Evolutionary conservation across 306 rosid species (phyloP).

Genomic region (Arachis stenosperma): DNA sequence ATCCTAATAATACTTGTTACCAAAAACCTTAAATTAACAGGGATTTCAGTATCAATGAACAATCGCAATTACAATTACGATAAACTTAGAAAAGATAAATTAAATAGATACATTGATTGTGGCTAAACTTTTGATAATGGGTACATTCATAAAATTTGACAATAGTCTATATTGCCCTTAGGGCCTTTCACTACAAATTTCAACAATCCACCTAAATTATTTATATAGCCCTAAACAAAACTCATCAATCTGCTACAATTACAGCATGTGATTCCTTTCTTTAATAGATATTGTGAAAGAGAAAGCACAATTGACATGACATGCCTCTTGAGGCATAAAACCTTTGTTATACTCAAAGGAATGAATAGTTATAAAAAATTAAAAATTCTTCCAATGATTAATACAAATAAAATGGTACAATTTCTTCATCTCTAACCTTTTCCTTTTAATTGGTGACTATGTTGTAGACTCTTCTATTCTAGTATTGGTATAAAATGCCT

Average conservation of each 20-base stretch:
- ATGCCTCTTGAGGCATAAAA: constrained; percentile 28
- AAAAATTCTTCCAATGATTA: constrained; percentile 20
- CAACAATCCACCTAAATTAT: not conserved
- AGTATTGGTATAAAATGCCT: constrained; percentile 28
- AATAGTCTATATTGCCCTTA: not conserved
- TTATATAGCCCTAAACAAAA: constrained; percentile 9
- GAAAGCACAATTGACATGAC: constrained; percentile 18
- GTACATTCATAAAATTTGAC: not conserved
- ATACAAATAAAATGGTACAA: constrained; percentile 5
- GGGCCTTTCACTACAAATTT: not conserved
- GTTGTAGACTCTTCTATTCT: constrained; percentile 12
- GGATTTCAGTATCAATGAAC: too few relatives aligned
- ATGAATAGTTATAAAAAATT: constrained; percentile 10
- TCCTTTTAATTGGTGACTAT: constrained; percentile 19
- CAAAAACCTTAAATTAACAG: too few relatives aligned
- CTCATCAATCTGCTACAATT: not conserved
- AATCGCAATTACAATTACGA: too few relatives aligned
- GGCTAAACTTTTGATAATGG: not conserved
- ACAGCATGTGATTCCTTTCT: constrained; percentile 8
- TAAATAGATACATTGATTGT: not conserved
- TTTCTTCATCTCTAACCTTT: constrained; percentile 31
- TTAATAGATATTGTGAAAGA: constrained; percentile 2
- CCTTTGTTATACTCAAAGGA: constrained; percentile 7
- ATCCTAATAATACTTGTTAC: too few relatives aligned
- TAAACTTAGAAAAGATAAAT: not conserved